phyloP scores from a whole-genome alignment of 2,329 filamentous ascomycete genomes.

The Trichoderma semiorbis region DNA sequence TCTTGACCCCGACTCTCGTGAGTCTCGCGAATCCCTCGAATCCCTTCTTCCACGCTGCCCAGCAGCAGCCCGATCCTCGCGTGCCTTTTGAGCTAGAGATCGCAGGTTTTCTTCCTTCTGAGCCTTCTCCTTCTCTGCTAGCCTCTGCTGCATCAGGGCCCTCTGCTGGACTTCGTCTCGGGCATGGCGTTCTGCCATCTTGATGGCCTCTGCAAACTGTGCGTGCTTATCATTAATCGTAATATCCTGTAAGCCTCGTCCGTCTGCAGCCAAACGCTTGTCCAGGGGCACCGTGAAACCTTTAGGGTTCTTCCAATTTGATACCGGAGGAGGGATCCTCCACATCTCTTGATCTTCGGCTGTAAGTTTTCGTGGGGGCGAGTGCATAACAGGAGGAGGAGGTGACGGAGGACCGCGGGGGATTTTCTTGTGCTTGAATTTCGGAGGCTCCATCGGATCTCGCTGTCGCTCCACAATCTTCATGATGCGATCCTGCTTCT shows the following conservation, averaged over 20 bases:
- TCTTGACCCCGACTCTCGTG: constrained; percentile 29
- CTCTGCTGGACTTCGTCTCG: constrained; percentile 93
- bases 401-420: constrained; percentile 88
- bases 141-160: constrained; percentile 88
- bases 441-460: constrained; percentile 95
- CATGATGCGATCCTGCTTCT: constrained; percentile 93
- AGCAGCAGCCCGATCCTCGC: constrained; percentile 68
- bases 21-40: constrained; percentile 35
- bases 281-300: constrained; percentile 95
- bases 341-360: constrained; percentile 96
- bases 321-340: constrained; percentile 83
- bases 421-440: constrained; percentile 99
- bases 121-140: constrained; percentile 94
- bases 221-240: constrained; percentile 99
- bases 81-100: constrained; percentile 82
- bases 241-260: constrained; percentile 85
- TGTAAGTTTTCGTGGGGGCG: constrained; percentile 88
- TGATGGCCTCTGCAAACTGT: constrained; percentile 89
- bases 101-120: constrained; percentile 92
- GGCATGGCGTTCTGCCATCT: constrained; percentile 91
- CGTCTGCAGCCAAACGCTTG: constrained; percentile 91
- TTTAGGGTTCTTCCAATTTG: constrained; percentile 99
- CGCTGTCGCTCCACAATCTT: constrained; percentile 94
- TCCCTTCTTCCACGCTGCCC: constrained; percentile 41
- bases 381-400: constrained; percentile 91